Base-by-base conservation (phyloP, 2,329 filamentous ascomycete species). In the Penicillium occitanis region DNA sequence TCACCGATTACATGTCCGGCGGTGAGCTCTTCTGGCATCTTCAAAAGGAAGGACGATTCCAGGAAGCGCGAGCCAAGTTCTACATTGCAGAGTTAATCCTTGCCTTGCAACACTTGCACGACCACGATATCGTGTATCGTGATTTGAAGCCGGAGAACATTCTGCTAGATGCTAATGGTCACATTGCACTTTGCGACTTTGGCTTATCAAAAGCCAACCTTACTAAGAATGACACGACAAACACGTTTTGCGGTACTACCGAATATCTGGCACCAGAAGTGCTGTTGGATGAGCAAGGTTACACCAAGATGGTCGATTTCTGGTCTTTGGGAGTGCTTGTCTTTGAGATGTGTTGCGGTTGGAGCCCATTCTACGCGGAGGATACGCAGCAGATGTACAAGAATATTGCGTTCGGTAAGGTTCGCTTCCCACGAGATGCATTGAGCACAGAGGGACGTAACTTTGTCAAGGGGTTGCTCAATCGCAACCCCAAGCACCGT, bases 301-400 rank as follows among this genome's bases (percentile, higher is more conserved):
- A 99, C 79, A 98, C 95, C 64, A 98, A 98, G 82, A 98, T 99
- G 95, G 95, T 99, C 6, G 95, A 99, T 78, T 99, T 98, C 78
- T 99, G 95, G 95, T 99, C 95, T 1, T 85, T 99, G 13, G 95
- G 95, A 66, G 95, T 99, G 58, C 84, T 99, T 64, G 95, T 99
- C 1, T 99, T 99, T 73, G 95, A 99, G 79, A 99, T 99, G 95
- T 99, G 95, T 82, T 99, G 95, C 73, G 95, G 95, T 40, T 99
- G 95, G 95, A 97, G 93, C 73, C 95, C 95, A 0, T 99, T 99
- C 81, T 99, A 98, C 73, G 95, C 95, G 65, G 95, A 99, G 75
- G 95, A 99, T 75, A 99, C 95, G 0, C 95, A 99, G 79, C 95
- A 99, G 78, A 99, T 99, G 95, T 99, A 99, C 84, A 99, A 99